Evolutionary conservation across 2,329 filamentous ascomycete species (phyloP), one percentile per base, ranked within the genome.

Genomic region (Aspergillus pseudoglaucus): DNA sequence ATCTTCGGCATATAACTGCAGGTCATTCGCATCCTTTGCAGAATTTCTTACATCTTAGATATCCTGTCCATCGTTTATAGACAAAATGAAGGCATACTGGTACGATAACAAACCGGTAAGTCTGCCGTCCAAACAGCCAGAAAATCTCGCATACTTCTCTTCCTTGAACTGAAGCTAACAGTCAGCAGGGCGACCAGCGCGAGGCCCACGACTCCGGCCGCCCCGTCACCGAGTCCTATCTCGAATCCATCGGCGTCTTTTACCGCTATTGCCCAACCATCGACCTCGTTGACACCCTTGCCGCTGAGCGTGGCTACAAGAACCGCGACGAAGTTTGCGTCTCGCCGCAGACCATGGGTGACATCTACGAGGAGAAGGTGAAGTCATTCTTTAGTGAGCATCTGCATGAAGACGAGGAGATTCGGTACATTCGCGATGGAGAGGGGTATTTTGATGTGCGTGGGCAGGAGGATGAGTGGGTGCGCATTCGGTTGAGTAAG

Each of bases 331-430:
- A 94, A 72, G 87, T 97, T 67, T 87, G 81, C 51, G 88, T 98
- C 18, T 94, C 88, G 6, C 91, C 90, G 0, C 76, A 83, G 54
- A 85, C 83, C 54, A 89, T 97, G 85, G 90, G 89, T 48, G 86
- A 81, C 35, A 72, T 83, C 40, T 98, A 97, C 74, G 91, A 98
- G 71, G 81, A 87, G 54, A 97, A 97, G 71, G 89, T 98, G 53
- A 90, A 89, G 74, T 82, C 72, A 57, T 98, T 98, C 75, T 98
- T 97, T 75, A 69, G 87, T 60, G 93, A 98, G 77, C 93, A 98
- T 68, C 70, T 98, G 60, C 93, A 98, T 66, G 93, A 98, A 74
- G 93, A 98, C 59, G 93, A 98, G 74, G 93, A 98, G 78, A 98
- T 98, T 57, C 79, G 93, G 42, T 98, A 96, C 63, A 90, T 98